Conservation (phyloP, 2,329 filamentous ascomycete genomes). For the Fusarium robinianum region DNA sequence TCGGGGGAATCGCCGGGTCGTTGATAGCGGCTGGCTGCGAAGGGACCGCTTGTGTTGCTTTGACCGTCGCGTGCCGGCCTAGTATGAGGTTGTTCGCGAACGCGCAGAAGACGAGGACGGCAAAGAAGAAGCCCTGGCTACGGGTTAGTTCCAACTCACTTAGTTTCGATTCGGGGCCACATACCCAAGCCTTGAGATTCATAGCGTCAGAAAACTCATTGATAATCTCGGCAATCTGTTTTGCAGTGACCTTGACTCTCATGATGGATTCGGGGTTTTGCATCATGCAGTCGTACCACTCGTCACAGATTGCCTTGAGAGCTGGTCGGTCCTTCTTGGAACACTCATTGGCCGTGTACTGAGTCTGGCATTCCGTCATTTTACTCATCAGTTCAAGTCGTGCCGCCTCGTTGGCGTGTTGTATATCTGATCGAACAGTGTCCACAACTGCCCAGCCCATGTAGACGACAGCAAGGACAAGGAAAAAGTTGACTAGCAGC, state of each 20-base stretch:
- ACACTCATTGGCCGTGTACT: conserved; percentile 80
- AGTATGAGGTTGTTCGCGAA: conserved; percentile 57
- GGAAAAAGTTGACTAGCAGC: conserved; percentile 65
- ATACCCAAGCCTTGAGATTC: conserved; percentile 74
- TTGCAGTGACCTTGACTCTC: conserved; percentile 78
- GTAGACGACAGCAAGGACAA: conserved; percentile 62
- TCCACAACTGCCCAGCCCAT: conserved; percentile 70
- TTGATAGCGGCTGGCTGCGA: conserved; percentile 28
- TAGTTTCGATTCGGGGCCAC: conserved; percentile 26
- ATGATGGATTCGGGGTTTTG: conserved; percentile 79
- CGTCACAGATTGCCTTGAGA: conserved; percentile 71
- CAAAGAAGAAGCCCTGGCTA: conserved; percentile 55
- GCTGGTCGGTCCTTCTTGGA: conserved; percentile 69
- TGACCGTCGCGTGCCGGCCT: conserved; percentile 40
- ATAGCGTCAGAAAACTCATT: conserved; percentile 93
- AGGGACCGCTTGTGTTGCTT: conserved; percentile 35
- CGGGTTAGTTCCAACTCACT: conserved; percentile 15
- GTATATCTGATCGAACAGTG: conserved; percentile 75
- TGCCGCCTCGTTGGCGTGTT: conserved; percentile 70
- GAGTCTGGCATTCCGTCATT: conserved; percentile 72
- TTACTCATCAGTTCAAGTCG: conserved; percentile 71
- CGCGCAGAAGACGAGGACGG: conserved; percentile 53
- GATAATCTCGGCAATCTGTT: conserved; percentile 89
- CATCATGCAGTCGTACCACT: conserved; percentile 88
- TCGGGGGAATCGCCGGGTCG: conserved; percentile 35